Percentiles rank a stretch among this genome's conserved stretches.
These are phyloP conservation scores for Plasmodium gaboni DNA, from an alignment of 169 alveolate species.

Conservation along the genomic window DNA sequence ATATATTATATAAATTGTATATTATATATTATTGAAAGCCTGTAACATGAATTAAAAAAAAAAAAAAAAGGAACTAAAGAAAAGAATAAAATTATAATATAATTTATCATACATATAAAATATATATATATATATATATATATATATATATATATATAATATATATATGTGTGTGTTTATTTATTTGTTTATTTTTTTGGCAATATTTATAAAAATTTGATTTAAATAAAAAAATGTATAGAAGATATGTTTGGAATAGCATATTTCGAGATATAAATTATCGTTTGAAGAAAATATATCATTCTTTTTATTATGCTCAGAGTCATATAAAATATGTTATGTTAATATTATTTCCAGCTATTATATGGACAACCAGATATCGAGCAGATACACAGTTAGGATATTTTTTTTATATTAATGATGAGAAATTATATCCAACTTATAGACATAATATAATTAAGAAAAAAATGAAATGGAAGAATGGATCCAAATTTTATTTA, in stretches of 20 bases:
- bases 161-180: neutral
- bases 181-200: neutral
- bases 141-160: neutral
- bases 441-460: constrained; percentile 15
- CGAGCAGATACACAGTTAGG: constrained; percentile 90
- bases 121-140: neutral
- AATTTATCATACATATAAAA: no score
- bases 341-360: constrained; percentile 86
- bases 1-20: no score
- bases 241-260: constrained; percentile 69
- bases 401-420: constrained; percentile 82
- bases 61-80: neutral
- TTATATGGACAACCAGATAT: constrained; percentile 86
- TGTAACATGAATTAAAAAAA: no score
- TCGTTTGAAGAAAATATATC: constrained; percentile 85
- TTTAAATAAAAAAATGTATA: constrained; percentile 30
- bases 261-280: constrained; percentile 81
- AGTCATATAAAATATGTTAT: constrained; percentile 88
- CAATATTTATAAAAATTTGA: no score
- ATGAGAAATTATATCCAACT: constrained; percentile 56
- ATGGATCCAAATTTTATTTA: constrained; percentile 86
- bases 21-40: no score
- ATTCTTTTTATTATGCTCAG: constrained; percentile 90
- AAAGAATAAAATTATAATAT: constrained; percentile 1
- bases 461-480: constrained; percentile 80